Base-by-base conservation (phyloP, 2,329 filamentous ascomycete species). In the Rhexocercosporidium sp. region DNA sequence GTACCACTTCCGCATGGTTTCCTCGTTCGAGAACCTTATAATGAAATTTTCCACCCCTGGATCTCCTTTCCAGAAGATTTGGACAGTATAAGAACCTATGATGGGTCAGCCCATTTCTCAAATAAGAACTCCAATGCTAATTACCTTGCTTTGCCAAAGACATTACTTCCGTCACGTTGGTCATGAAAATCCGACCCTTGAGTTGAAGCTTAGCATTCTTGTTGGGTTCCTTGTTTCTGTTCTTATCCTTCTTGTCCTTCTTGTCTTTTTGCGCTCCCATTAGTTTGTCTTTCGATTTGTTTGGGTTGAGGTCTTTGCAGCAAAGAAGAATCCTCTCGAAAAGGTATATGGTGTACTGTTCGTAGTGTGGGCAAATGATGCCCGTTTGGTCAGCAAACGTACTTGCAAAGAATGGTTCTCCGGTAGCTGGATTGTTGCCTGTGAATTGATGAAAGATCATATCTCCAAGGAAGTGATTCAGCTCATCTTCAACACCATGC, bases 51-150 rank as follows among this genome's bases (percentile, higher is more conserved):
- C 95, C 37, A 97, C 93, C 3, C 93, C 93, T 0, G 94, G 93
- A 71, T 98, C 95, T 39, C 95, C 95, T 80, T 96, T 98, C 96
- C 96, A 99, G 85, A 94, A 97, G 65, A 99, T 98, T 77, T 98
- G 95, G 68, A 97, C 92, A 1, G 92, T 95, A 77, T 98, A 97
- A 12, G 93, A 95, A 57, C 93, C 94, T 96, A 74, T 12, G 14
- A 11, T 16, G 2, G 14, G 34, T 65, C n/a, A 68, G 66, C 27
- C 27, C 6, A 16, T 37, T 7, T 22, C 25, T 37, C 9, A 18
- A 20, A 14, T 16, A 37, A 51, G 14, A 2, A 41, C 29, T 25
- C 12, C 16, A 4, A 9, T 25, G 9, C n/a, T 37, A 34, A 86
- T 77, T 87, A 96, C 94, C 94, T 80, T 93, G 92, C 79, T 94